Conservation (phyloP, 2,329 filamentous ascomycete genomes). For the Neopestalotiopsis sp. region DNA sequence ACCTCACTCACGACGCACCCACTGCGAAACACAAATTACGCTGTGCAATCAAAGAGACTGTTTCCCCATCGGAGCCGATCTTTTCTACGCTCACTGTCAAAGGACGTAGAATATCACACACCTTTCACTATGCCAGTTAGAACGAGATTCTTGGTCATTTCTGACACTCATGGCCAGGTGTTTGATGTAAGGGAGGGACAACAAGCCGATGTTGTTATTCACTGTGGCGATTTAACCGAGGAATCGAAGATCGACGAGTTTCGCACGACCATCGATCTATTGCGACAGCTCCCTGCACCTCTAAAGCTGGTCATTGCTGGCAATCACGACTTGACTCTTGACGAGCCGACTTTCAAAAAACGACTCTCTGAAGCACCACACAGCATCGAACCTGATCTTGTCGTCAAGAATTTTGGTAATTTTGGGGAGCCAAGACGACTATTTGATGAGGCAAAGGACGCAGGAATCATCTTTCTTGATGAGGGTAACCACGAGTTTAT, state of each 20-base stretch:
- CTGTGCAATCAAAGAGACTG: no score
- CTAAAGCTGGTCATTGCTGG: conserved; percentile 61
- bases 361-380: conserved; percentile 20
- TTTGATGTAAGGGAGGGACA: conserved; percentile 27
- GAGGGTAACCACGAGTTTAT: conserved; percentile 54
- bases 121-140: conserved; percentile 30
- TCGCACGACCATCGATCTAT: conserved; percentile 44
- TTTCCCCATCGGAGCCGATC: neutral
- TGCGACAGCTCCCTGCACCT: conserved; percentile 49
- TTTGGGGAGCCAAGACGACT: conserved; percentile 44
- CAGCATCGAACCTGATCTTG: conserved; percentile 23
- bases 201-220: conserved; percentile 52
- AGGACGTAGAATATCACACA: neutral
- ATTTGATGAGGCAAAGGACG: conserved; percentile 40
- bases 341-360: conserved; percentile 37
- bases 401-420: conserved; percentile 43
- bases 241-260: conserved; percentile 48
- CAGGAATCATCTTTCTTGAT: conserved; percentile 54
- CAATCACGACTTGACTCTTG: conserved; percentile 57
- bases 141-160: conserved; percentile 49
- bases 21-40: neutral
- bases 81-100: neutral
- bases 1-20: neutral
- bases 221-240: conserved; percentile 59
- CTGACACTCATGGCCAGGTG: conserved; percentile 48